These are phyloP conservation scores for Cryptosporidium muris DNA, from an alignment of 169 alveolate genomes.

Conservation along the genomic window DNA sequence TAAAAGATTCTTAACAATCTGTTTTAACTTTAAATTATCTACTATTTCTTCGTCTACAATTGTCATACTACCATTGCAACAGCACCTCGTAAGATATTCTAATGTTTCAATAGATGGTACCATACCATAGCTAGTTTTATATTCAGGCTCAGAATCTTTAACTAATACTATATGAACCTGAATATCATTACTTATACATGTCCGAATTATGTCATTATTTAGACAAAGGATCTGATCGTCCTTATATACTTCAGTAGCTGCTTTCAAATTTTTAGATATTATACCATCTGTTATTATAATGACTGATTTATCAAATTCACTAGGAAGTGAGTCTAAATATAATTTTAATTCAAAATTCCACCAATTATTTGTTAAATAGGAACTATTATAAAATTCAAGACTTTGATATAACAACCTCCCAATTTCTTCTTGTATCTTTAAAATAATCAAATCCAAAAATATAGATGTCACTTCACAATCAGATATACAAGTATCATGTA, in stretches of 20 bases:
- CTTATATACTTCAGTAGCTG: not conserved
- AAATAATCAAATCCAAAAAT: not conserved
- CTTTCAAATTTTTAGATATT: constrained; percentile 14
- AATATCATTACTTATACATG: constrained; percentile 13
- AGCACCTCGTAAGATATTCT: constrained; percentile 6
- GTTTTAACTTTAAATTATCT: not conserved
- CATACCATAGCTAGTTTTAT: constrained; percentile 5
- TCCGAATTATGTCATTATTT: not conserved
- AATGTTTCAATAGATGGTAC: constrained; percentile 30
- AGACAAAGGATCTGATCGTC: constrained; percentile 9
- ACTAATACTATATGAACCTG: constrained; percentile 31
- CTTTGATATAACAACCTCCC: not conserved
- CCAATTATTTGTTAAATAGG: not conserved
- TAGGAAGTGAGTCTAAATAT: constrained; percentile 17
- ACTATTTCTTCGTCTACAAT: not conserved
- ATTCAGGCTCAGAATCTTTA: not conserved
- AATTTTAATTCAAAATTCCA: constrained; percentile 13
- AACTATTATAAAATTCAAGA: not conserved
- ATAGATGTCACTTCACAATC: not conserved
- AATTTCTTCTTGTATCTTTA: not conserved
- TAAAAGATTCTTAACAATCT: constrained; percentile 21
- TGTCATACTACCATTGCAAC: constrained; percentile 3
- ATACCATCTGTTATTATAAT: constrained; percentile 45
- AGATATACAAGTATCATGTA: constrained; percentile 14
- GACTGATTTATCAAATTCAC: constrained; percentile 3